Conservation (phyloP, 139 green algal genomes). For the Zygnema cylindricum region DNA sequence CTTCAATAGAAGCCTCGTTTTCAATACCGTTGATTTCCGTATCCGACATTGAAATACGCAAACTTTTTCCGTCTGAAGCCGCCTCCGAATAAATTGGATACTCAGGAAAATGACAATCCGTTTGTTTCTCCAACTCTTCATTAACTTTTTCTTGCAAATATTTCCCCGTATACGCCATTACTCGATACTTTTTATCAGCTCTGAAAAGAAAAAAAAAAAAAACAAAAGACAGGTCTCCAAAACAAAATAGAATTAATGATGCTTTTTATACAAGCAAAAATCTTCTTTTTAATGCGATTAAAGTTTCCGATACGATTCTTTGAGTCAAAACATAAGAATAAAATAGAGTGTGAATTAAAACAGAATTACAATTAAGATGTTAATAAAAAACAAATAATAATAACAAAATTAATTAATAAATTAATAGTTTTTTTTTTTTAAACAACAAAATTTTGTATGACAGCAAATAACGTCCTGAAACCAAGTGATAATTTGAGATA, state of each 20-base stretch:
- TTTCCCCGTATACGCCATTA: conserved; percentile 31
- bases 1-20: not conserved
- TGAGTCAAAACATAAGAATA: not conserved
- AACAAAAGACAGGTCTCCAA: not conserved
- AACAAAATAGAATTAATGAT: too few species aligned
- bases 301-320: not conserved
- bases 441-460: too few species aligned
- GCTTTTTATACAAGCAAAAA: not conserved
- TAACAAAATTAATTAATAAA: too few species aligned
- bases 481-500: too few species aligned
- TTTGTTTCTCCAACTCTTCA: too few species aligned
- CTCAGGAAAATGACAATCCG: too few species aligned
- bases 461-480: too few species aligned
- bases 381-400: too few species aligned
- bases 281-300: not conserved
- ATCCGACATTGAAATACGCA: not conserved
- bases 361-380: too few species aligned
- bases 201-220: conserved; percentile 23
- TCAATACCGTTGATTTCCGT: not conserved
- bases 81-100: not conserved
- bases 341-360: not conserved
- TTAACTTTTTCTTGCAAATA: too few species aligned
- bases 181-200: conserved; percentile 26
- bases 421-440: too few species aligned
- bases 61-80: not conserved